These are phyloP conservation scores for Megacollybia marginata DNA, from an alignment of 768 basidiomycete species.

Conservation along the genomic window DNA sequence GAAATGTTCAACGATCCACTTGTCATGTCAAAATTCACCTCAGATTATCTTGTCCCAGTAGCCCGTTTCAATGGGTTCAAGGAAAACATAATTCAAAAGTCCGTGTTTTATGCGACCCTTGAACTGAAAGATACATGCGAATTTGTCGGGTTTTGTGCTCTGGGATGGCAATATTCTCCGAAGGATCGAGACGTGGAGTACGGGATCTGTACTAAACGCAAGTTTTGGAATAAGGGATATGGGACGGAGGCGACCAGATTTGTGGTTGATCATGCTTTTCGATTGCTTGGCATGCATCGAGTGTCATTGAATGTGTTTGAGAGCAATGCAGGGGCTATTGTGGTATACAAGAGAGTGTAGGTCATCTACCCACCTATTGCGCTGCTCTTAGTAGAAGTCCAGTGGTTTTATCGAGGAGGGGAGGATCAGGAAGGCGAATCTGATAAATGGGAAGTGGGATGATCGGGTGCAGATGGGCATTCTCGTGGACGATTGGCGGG, in stretches of 20 bases:
- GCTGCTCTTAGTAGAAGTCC: background rate
- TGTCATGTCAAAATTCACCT: conserved; percentile 10
- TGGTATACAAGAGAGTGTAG: conserved; percentile 23
- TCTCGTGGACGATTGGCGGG: conserved; percentile 34
- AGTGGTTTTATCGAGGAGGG: conserved; percentile 36
- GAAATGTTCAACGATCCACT: conserved; percentile 14
- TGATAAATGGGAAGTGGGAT: conserved; percentile 28
- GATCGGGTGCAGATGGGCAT: conserved; percentile 32
- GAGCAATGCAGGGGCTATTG: conserved; percentile 12
- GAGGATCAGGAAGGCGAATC: conserved; percentile 24
- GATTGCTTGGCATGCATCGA: conserved; percentile 19
- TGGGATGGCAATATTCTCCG: conserved; percentile 7
- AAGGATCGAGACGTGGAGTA: conserved; percentile 21
- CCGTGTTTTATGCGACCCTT: conserved; percentile 11
- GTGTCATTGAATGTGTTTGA: conserved; percentile 17
- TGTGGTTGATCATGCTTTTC: conserved; percentile 15
- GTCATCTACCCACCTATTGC: background rate
- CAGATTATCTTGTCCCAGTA: conserved; percentile 14
- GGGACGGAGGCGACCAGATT: conserved; percentile 11
- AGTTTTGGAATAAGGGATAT: conserved; percentile 18
- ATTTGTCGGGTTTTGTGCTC: conserved; percentile 15
- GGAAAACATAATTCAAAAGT: conserved; percentile 2
- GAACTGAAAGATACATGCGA: conserved; percentile 10
- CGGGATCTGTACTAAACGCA: conserved; percentile 14
- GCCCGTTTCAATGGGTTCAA: conserved; percentile 11